A percentile compares a stretch with the other conserved stretches of the same genome.
Conservation (phyloP, 768 basidiomycete genomes). For the Leccinum truebloodii region DNA sequence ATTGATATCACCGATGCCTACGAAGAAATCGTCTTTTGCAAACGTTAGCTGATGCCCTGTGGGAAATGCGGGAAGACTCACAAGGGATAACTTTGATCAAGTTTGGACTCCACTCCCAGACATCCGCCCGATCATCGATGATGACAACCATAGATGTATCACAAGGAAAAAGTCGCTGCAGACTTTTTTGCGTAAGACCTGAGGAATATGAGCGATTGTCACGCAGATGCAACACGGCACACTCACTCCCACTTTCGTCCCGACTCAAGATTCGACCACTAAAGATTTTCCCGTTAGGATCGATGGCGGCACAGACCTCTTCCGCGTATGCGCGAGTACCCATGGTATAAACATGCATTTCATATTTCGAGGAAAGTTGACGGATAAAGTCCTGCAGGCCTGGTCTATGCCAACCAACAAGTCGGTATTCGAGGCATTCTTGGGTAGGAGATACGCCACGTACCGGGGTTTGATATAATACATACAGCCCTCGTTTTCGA, state of each 20-base stretch:
- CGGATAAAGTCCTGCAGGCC: constrained; percentile 81
- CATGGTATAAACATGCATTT: constrained; percentile 99
- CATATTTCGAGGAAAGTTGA: constrained; percentile 75
- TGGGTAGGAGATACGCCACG: constrained; percentile 23
- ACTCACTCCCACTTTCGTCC: constrained; percentile 95
- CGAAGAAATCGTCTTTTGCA: constrained; percentile 88
- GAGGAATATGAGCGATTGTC: constrained; percentile 15
- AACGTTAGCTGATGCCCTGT: constrained; percentile 2
- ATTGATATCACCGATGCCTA: constrained; percentile 98
- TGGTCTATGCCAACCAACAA: constrained; percentile 48
- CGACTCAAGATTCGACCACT: constrained; percentile 86
- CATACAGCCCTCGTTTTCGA: constrained; percentile 83
- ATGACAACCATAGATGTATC: constrained; percentile 99
- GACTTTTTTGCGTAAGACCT: constrained; percentile 90
- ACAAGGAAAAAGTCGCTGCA: constrained; percentile 91
- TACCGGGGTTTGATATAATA: constrained; percentile 99
- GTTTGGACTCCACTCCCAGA: constrained; percentile 98
- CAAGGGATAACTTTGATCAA: constrained; percentile 96
- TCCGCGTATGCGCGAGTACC: constrained; percentile 97
- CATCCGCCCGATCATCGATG: constrained; percentile 97
- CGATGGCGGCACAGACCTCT: constrained; percentile 91
- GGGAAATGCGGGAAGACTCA: constrained; percentile 38
- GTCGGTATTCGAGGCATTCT: background rate
- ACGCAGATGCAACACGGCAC: constrained; percentile 1
- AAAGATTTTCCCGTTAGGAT: constrained; percentile 84